phyloP scores from a whole-genome alignment of 345 rosid genomes.

The Pistacia integerrima region DNA sequence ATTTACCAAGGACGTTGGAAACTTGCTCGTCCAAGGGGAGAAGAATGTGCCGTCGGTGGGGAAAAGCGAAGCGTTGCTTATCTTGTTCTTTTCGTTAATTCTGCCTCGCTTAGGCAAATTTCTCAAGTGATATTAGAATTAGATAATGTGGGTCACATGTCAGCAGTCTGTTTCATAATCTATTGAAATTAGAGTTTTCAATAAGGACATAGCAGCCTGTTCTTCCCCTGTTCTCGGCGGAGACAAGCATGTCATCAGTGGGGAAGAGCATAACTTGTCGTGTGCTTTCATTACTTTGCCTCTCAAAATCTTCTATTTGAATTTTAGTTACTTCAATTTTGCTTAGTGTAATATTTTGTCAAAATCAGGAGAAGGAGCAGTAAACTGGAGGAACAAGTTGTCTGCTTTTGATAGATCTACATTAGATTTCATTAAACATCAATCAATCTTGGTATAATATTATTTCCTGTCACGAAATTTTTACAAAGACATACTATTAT shows the following conservation, averaged over 20 bases:
- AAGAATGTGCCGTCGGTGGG: no score
- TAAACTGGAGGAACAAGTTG: not conserved
- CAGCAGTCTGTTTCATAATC: not conserved
- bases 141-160: not conserved
- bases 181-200: not conserved
- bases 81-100: no score
- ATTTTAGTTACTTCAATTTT: not conserved
- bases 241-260: not conserved
- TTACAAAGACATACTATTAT: not conserved
- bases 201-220: not conserved
- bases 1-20: no score
- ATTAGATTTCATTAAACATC: not conserved
- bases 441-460: not conserved
- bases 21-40: no score
- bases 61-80: no score
- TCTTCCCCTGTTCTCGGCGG: not conserved
- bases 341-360: slow-evolving; percentile 18
- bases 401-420: not conserved
- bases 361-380: slow-evolving; percentile 6
- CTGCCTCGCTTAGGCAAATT: not conserved
- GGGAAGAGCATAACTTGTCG: not conserved
- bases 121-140: not conserved
- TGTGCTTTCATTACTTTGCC: not conserved
- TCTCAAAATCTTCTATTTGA: not conserved
- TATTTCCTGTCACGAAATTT: not conserved